Evolutionary conservation across 108 stramenopile genomes (phyloP).

Genomic region (Skeletonema menzelii): DNA sequence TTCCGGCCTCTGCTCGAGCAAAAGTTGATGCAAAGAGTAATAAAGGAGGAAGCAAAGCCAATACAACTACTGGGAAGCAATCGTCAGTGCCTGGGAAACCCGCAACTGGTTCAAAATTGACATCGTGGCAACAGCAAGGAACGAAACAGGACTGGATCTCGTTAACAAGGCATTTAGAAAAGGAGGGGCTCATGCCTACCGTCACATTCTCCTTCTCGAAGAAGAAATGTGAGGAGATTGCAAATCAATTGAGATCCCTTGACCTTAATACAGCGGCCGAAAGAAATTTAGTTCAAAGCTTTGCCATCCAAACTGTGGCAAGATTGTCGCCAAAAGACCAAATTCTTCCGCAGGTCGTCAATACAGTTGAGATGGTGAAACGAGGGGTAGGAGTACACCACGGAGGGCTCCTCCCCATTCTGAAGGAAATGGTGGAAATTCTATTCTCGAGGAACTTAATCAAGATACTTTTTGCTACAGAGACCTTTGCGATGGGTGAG

Average conservation of each 20-base stretch:
- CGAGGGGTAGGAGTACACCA: slow-evolving; percentile 98
- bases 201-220: slow-evolving; percentile 99
- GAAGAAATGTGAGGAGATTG: slow-evolving; percentile 96
- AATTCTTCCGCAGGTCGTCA: slow-evolving; percentile 89
- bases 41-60: slow-evolving; percentile 47
- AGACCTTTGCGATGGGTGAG: slow-evolving; percentile 94
- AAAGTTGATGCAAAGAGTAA: slow-evolving; percentile 37
- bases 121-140: slow-evolving; percentile 84
- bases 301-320: slow-evolving; percentile 76
- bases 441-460: slow-evolving; percentile 92
- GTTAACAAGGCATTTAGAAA: slow-evolving; percentile 76
- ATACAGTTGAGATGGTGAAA: slow-evolving; percentile 82
- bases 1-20: slow-evolving; percentile 53
- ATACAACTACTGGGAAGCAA: slow-evolving; percentile 34
- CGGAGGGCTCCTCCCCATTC: slow-evolving; percentile 95
- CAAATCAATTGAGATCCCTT: slow-evolving; percentile 78
- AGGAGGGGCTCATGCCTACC: slow-evolving; percentile 90
- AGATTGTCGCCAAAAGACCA: slow-evolving; percentile 87
- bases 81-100: slow-evolving; percentile 14
- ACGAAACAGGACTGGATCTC: slow-evolving; percentile 82
- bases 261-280: slow-evolving; percentile 90
- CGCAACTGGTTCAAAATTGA: slow-evolving; percentile 52
- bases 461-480: slow-evolving; percentile 97
- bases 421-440: slow-evolving; percentile 97
- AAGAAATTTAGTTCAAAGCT: slow-evolving; percentile 64